Conservation (phyloP, 2,329 filamentous ascomycete genomes). For the Ceratocystis cacaofunesta region DNA sequence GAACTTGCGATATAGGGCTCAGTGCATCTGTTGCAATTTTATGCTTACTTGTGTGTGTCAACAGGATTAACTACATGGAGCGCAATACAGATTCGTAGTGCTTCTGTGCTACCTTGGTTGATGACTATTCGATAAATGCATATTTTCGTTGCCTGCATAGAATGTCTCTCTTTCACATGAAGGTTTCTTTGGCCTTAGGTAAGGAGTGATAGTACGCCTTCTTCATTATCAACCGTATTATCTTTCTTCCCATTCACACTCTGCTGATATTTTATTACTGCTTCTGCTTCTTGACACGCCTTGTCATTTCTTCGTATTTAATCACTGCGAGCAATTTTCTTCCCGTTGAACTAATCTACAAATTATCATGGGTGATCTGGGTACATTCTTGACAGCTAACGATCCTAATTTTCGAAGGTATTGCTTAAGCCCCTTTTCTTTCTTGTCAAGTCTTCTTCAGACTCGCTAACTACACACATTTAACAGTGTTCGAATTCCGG, state of each 20-base stretch:
- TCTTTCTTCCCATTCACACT: background rate
- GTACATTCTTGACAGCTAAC: conserved; percentile 47
- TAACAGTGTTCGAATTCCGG: conserved; percentile 58
- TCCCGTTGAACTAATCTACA: background rate
- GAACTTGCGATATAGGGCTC: too few species aligned
- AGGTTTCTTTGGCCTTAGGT: background rate
- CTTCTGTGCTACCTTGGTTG: background rate
- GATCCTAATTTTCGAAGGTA: conserved; percentile 48
- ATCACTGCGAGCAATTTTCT: too few species aligned
- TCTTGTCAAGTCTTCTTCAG: background rate
- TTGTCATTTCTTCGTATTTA: too few species aligned
- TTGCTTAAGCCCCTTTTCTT: background rate
- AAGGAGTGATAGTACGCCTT: background rate
- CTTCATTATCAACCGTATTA: background rate
- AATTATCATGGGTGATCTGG: conserved; percentile 47
- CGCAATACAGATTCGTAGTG: too few species aligned
- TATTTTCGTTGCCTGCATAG: background rate
- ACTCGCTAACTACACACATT: background rate
- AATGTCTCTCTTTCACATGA: conserved; percentile 2
- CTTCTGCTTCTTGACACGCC: background rate
- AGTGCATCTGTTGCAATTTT: too few species aligned
- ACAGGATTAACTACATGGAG: too few species aligned
- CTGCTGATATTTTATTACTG: background rate
- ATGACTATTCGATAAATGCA: background rate
- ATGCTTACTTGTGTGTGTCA: too few species aligned